Percentiles rank a stretch among this genome's conserved stretches.
phyloP scores from a whole-genome alignment of 768 basidiomycete genomes.

The Thelephora ganbajun region DNA sequence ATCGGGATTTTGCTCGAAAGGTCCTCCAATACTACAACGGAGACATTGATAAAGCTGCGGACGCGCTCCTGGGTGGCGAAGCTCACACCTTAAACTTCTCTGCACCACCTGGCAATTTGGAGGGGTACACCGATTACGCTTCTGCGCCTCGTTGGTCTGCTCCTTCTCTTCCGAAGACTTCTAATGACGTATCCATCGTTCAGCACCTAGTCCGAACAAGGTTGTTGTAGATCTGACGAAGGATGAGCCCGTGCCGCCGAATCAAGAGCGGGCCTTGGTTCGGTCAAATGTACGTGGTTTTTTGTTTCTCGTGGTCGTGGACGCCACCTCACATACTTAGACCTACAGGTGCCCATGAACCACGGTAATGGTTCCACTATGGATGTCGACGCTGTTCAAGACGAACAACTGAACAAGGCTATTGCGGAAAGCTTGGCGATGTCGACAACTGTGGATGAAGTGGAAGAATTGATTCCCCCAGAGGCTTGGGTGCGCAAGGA shows the following conservation, averaged over 20 bases:
- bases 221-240: slow-evolving; percentile 43
- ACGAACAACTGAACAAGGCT: slow-evolving; percentile 56
- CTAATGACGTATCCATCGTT: background rate
- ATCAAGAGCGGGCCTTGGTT: slow-evolving; percentile 59
- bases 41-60: slow-evolving; percentile 25
- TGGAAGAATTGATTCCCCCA: slow-evolving; percentile 32
- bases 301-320: slow-evolving; percentile 12
- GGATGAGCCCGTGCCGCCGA: slow-evolving; percentile 43
- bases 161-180: no score
- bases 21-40: slow-evolving; percentile 48
- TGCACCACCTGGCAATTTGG: background rate
- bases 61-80: slow-evolving; percentile 17
- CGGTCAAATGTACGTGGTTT: slow-evolving; percentile 40
- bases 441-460: slow-evolving; percentile 26
- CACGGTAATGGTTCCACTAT: slow-evolving; percentile 9
- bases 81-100: slow-evolving; percentile 3
- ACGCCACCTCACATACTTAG: slow-evolving; percentile 5
- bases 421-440: slow-evolving; percentile 55
- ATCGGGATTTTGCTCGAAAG: slow-evolving; percentile 34
- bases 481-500: slow-evolving; percentile 41
- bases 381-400: slow-evolving; percentile 24
- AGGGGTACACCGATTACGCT: background rate
- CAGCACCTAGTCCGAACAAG: slow-evolving; percentile 19
- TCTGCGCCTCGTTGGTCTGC: no score
- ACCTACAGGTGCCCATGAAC: background rate